phyloP scores from a whole-genome alignment of 257 asterid species.

The Buddleja alternifolia region DNA sequence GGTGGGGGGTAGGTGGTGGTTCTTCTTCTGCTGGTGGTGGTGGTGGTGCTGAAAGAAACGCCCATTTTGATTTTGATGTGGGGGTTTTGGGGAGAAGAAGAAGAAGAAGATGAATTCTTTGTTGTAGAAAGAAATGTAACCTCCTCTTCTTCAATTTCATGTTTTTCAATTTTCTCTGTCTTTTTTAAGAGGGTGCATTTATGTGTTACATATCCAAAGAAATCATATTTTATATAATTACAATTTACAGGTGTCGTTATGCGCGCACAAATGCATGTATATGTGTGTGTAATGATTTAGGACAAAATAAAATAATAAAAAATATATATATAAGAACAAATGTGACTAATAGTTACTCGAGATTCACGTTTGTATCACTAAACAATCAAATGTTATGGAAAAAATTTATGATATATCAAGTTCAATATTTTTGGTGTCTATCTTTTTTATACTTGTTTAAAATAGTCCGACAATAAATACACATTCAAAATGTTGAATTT shows the following conservation, averaged over 20 bases:
- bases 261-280: background rate
- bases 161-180: constrained; percentile 5
- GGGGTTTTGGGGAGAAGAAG: constrained; percentile 34
- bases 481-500: too few species aligned
- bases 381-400: too few species aligned
- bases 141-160: constrained; percentile 36
- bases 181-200: constrained; percentile 28
- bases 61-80: constrained; percentile 44
- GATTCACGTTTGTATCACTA: too few species aligned
- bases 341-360: too few species aligned
- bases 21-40: constrained; percentile 42
- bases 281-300: background rate
- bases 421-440: too few species aligned
- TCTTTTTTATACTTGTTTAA: too few species aligned
- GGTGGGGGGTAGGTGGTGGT: constrained; percentile 44
- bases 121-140: constrained; percentile 26
- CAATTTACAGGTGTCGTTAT: constrained; percentile 30
- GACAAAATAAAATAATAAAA: too few species aligned
- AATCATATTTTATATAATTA: constrained; percentile 11
- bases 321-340: too few species aligned
- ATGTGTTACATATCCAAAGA: constrained; percentile 24
- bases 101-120: background rate
- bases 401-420: too few species aligned
- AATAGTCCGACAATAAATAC: too few species aligned
- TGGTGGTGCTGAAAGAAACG: constrained; percentile 53